phyloP scores from a whole-genome alignment of 352 stramenopile species.

The Paralagenidium karlingii region DNA sequence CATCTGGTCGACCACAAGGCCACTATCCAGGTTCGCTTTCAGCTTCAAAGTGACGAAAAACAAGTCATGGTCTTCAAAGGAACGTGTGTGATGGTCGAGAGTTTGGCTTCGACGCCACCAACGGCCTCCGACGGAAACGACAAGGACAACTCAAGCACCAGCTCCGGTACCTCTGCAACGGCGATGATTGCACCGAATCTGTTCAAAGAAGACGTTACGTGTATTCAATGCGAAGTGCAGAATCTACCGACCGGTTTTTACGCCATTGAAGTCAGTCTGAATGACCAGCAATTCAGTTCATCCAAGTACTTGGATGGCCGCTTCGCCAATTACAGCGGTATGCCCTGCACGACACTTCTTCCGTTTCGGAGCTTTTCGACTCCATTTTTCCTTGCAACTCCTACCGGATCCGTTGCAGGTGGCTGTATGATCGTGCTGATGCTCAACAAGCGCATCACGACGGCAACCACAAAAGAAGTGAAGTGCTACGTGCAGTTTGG shows the following conservation, averaged over 20 bases:
- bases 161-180: not conserved
- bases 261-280: conserved; percentile 53
- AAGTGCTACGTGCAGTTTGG: conserved; percentile 55
- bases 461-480: conserved; percentile 28
- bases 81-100: not conserved
- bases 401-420: conserved; percentile 41
- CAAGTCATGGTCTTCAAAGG: conserved; percentile 4
- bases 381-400: conserved; percentile 48
- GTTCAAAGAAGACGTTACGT: not conserved
- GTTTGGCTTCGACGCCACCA: not conserved
- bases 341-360: conserved; percentile 35
- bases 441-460: conserved; percentile 29
- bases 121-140: not conserved
- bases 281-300: conserved; percentile 44
- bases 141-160: not conserved
- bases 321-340: conserved; percentile 50
- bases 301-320: conserved; percentile 43
- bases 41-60: conserved; percentile 16
- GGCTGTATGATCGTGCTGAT: conserved; percentile 45
- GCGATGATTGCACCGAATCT: not conserved
- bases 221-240: not conserved
- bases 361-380: conserved; percentile 42
- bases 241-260: conserved; percentile 22
- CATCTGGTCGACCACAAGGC: conserved; percentile 21
- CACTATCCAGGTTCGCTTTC: conserved; percentile 36